phyloP scores from a whole-genome alignment of 2,329 filamentous ascomycete species.

The Bertia moriformis region DNA sequence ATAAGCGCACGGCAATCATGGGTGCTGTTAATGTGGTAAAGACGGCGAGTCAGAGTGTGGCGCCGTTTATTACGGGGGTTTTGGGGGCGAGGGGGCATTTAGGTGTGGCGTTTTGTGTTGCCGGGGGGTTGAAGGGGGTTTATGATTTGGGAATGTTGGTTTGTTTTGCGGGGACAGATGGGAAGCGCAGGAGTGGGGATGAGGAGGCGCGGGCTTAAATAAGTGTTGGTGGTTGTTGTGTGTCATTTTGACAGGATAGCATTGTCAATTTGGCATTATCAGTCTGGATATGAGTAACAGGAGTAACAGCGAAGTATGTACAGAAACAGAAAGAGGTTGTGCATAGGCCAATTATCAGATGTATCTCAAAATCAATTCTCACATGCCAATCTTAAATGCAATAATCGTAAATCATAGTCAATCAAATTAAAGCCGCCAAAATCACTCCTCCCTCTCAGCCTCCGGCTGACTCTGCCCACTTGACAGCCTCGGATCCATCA shows the following conservation, averaged over 20 bases:
- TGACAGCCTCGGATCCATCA: background rate
- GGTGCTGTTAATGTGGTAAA: conserved; percentile 57
- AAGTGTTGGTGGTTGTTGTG: too few relatives aligned
- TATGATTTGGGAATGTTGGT: conserved; percentile 45
- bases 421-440: too few relatives aligned
- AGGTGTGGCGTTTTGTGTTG: conserved; percentile 48
- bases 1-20: conserved; percentile 59
- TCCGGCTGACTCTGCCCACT: background rate
- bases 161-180: conserved; percentile 23
- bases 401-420: too few relatives aligned
- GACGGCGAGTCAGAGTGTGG: conserved; percentile 45
- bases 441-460: background rate
- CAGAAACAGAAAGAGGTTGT: too few relatives aligned
- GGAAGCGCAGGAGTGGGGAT: conserved; percentile 9
- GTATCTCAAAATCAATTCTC: too few relatives aligned
- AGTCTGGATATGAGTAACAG: too few relatives aligned
- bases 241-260: too few relatives aligned
- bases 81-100: conserved; percentile 39
- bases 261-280: too few relatives aligned
- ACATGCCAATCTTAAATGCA: too few relatives aligned
- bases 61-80: conserved; percentile 49
- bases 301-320: too few relatives aligned
- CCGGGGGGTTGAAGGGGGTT: conserved; percentile 42
- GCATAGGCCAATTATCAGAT: too few relatives aligned
- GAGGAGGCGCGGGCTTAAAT: conserved; percentile 6